These are phyloP conservation scores for Dicorynia guianensis DNA, from an alignment of 306 rosid genomes.

Conservation along the genomic window DNA sequence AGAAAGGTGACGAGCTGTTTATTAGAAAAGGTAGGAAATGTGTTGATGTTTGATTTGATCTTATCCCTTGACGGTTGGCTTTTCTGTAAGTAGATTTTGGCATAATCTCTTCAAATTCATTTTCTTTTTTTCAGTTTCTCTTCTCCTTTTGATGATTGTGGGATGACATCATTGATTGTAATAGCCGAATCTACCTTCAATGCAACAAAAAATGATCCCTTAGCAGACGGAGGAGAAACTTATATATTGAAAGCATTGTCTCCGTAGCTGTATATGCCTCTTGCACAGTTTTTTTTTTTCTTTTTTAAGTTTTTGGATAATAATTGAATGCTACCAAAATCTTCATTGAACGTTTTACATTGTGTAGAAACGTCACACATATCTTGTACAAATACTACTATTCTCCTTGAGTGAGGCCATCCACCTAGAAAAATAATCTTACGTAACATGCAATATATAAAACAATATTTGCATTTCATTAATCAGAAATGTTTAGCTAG, in stretches of 20 bases:
- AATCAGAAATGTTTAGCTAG: no score
- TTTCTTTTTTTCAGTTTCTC: conserved; percentile 8
- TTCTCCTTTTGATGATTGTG: conserved; percentile 20
- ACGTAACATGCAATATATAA: no score
- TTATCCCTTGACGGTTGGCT: not conserved
- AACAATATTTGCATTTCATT: no score
- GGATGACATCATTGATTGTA: not conserved
- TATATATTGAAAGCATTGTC: not conserved
- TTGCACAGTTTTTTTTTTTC: no score
- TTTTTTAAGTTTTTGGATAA: no score
- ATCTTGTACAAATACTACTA: no score
- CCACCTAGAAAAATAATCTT: no score
- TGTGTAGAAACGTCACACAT: no score
- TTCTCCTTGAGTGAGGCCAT: no score
- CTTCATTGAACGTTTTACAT: no score
- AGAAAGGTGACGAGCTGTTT: conserved; percentile 65
- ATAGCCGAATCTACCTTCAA: conserved; percentile 9
- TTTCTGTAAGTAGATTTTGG: conserved; percentile 42
- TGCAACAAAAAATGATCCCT: conserved; percentile 14
- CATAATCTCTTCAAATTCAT: not conserved
- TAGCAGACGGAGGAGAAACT: conserved; percentile 16
- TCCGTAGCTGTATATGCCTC: not conserved
- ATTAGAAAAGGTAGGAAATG: conserved; percentile 29
- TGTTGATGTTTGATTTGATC: conserved; percentile 33
- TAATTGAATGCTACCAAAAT: no score